Evolutionary conservation across 2,329 filamentous ascomycete species (phyloP).

Genomic region (Aspergillus melleus): DNA sequence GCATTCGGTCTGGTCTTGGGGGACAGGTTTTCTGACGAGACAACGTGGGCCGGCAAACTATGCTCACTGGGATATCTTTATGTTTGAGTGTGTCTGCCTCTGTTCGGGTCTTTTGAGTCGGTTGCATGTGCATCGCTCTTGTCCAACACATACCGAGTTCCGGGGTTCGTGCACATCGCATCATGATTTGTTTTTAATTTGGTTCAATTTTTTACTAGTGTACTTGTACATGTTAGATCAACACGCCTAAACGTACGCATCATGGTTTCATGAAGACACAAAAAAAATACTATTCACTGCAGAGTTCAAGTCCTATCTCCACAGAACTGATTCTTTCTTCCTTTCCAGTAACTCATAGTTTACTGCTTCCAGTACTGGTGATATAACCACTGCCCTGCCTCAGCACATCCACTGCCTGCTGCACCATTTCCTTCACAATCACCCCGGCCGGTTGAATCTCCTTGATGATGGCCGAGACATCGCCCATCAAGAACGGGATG

Average conservation of each 20-base stretch:
- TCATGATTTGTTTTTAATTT: slow-evolving; percentile 3
- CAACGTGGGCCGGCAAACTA: neutral
- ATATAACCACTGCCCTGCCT: slow-evolving; percentile 64
- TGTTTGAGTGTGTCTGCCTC: slow-evolving; percentile 4
- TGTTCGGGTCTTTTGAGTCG: slow-evolving; percentile 4
- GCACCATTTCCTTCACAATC: slow-evolving; percentile 91
- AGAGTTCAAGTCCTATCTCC: neutral
- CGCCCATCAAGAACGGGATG: slow-evolving; percentile 87
- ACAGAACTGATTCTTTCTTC: no score
- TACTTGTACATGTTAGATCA: slow-evolving; percentile 33
- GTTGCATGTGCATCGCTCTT: neutral
- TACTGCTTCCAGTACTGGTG: slow-evolving; percentile 38
- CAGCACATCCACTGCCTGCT: slow-evolving; percentile 69
- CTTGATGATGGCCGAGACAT: slow-evolving; percentile 77
- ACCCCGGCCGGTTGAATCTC: slow-evolving; percentile 76
- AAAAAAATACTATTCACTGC: neutral
- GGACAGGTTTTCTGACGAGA: neutral
- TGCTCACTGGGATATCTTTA: slow-evolving; percentile 4
- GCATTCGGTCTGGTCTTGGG: no score
- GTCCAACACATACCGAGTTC: neutral
- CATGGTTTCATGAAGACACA: slow-evolving; percentile 11
- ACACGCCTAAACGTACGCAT: slow-evolving; percentile 14
- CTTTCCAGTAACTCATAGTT: slow-evolving; percentile 36
- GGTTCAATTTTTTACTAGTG: slow-evolving; percentile 23
- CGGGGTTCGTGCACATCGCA: slow-evolving; percentile 4